These are phyloP conservation scores for Sugiyamaella boreocaroliniensis DNA, from an alignment of 805 yeast genomes.

Conservation along the genomic window DNA sequence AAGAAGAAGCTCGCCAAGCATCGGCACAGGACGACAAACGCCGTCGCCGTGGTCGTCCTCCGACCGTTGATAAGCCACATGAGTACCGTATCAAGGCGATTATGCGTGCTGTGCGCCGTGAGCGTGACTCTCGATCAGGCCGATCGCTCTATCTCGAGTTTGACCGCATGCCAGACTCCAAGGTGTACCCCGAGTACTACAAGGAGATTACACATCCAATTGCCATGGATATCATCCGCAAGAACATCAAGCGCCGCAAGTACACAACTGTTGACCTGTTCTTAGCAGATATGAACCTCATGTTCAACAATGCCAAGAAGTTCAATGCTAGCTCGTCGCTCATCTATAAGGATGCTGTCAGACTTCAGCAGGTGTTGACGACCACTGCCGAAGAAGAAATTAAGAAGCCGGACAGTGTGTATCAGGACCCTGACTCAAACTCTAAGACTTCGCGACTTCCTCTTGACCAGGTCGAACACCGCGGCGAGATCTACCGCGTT, in stretches of 20 bases:
- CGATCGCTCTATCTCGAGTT: slow-evolving; percentile 52
- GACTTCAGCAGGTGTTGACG: slow-evolving; percentile 56
- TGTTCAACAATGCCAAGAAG: slow-evolving; percentile 67
- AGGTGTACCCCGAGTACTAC: slow-evolving; percentile 45
- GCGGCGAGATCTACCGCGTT: slow-evolving; percentile 67
- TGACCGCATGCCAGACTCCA: slow-evolving; percentile 74
- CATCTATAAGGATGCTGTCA: slow-evolving; percentile 53
- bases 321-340: slow-evolving; percentile 54
- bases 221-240: slow-evolving; percentile 47
- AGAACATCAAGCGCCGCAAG: slow-evolving; percentile 77
- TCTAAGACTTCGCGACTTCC: slow-evolving; percentile 70
- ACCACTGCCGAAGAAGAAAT: slow-evolving; percentile 57
- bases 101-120: slow-evolving; percentile 71
- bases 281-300: slow-evolving; percentile 64
- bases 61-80: slow-evolving; percentile 82
- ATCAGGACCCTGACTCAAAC: slow-evolving; percentile 41
- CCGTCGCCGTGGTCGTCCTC: slow-evolving; percentile 79
- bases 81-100: slow-evolving; percentile 88
- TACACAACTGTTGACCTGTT: slow-evolving; percentile 71
- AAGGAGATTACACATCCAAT: slow-evolving; percentile 37
- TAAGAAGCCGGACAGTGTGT: slow-evolving; percentile 75
- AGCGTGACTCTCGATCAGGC: slow-evolving; percentile 46
- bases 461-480: slow-evolving; percentile 65
- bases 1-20: slow-evolving; percentile 27
- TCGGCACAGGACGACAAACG: slow-evolving; percentile 39